Evolutionary conservation across 208 protist genomes (phyloP), one percentile per base, ranked within the genome.

Genomic region (Trypanosomatidae sp.): DNA sequence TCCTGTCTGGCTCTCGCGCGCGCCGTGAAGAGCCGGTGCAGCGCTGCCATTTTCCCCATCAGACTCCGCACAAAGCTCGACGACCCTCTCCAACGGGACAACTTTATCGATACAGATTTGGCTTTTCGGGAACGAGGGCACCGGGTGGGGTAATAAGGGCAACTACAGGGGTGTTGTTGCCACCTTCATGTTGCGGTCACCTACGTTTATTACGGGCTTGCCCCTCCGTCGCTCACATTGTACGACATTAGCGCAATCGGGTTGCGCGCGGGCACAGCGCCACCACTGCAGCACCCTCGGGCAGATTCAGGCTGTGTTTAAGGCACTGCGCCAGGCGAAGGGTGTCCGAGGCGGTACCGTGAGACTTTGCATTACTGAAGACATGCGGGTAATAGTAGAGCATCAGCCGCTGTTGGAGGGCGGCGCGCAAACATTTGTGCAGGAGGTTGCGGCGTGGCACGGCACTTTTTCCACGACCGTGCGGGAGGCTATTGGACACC

Each of bases 291-390:
- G 70, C 46, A 71, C 76, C 1, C 70, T 80, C 2, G 69, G 70
- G 0, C 53, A 80, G 41, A 72, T 80, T 12, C 46, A 53, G 10
- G 44, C 46, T 28, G 39, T 59, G 9, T 46, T 80, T 9, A 13
- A 62, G 2, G 12, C 69, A 3, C 8, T 76, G 56, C 76, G 76
- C 3, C 44, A 28, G 28, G 41, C 44, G 3, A 47, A 71, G 39
- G 30, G 44, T 52, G 46, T 80, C 25, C 19, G 9, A 28, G 58
- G 66, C 2, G 70, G 70, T 0, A n/a, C 49, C 1, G 6, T 80
- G 62, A 65, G 73, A 49, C 58, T 80, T 10, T 73, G 70, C 66
- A 69, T 80, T n/a, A 71, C 62, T 3, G 76, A 80, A 22, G 76
- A 80, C 25, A 58, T 80, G 62, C 76, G 49, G 0, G 66, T 80